phyloP scores from a whole-genome alignment of 2,329 filamentous ascomycete genomes.

The Aspergillus nomiae region DNA sequence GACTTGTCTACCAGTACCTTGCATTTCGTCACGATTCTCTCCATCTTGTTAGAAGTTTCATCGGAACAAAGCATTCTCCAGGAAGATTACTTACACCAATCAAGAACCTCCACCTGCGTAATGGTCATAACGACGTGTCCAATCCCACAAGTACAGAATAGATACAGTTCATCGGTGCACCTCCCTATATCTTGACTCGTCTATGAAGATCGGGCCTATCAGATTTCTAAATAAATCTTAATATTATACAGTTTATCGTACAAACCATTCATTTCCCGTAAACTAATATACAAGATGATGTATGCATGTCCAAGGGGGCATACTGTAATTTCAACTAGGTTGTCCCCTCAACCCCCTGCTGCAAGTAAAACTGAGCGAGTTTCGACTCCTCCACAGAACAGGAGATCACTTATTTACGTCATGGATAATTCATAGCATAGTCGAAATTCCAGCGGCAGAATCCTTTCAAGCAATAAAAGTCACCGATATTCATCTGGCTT shows the following conservation, averaged over 20 bases:
- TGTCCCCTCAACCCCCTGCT: neutral
- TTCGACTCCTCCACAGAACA: neutral
- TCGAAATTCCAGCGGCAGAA: neutral
- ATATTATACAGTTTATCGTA: neutral
- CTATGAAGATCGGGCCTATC: neutral
- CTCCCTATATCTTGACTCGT: neutral
- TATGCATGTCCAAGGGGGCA: neutral
- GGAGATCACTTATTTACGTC: neutral
- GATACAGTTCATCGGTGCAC: neutral
- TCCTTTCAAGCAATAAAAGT: neutral
- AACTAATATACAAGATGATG: slow-evolving; percentile 4
- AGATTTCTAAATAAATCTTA: neutral
- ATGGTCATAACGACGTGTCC: slow-evolving; percentile 3
- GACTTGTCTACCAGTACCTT: neutral
- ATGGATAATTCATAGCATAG: neutral
- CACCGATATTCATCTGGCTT: neutral
- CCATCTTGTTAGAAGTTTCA: neutral
- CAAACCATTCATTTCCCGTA: neutral
- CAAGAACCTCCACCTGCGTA: neutral
- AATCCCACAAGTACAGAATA: neutral
- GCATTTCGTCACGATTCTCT: neutral
- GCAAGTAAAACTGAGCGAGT: neutral
- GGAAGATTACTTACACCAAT: neutral
- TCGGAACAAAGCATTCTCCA: neutral
- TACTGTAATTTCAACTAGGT: neutral